Base-by-base conservation (phyloP, 108 stramenopile genomes). In the Hondaea fermentalgiana region DNA sequence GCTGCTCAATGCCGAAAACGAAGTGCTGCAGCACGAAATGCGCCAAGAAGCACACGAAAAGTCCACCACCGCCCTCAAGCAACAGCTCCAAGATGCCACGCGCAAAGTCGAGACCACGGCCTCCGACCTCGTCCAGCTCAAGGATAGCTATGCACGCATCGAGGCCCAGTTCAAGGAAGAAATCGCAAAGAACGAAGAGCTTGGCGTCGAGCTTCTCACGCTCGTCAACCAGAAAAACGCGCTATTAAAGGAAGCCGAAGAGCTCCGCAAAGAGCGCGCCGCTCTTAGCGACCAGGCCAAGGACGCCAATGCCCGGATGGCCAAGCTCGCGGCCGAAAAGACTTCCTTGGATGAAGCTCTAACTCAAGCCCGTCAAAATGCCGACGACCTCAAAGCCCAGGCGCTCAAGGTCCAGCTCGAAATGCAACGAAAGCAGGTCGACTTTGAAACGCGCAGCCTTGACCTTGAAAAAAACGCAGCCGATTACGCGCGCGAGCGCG, bases 201-300 rank as follows among this genome's bases (percentile, higher is more conserved):
- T 83, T 3, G 76, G 76, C 49, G 76, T 83, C 6, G 76, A 83
- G 51, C 76, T 83, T 35, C 51, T 83, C n/a, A 83, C 45, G n/a
- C 76, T 83, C n/a, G 76, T 83, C 17, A 83, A 83, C 28, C 76
- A 83, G n/a, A 83, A 83, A 23, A 83, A 83, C 28, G 6, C 76
- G 49, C 28, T 83, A 6, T 35, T 53, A 12, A 43, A 53, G 12
- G 76, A 83, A 35, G 76, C 76, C 76, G 76, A 83, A 23, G 76
- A 83, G 51, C 51, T 83, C 19, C 76, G 76, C n/a, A 83, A 23
- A 53, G 76, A 83, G 76, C 76, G 76, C 28, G 76, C 4, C 51
- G 51, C 49, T 12, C 28, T 83, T 6, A 16, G 12, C 43, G 49
- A 83, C 19, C 43, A 83, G 51, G 16, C 16, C 23, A 53, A 53